A percentile compares a stretch with the other conserved stretches of the same genome.
Conservation (phyloP, 148 eudicot species). For the Camellia japonica region DNA sequence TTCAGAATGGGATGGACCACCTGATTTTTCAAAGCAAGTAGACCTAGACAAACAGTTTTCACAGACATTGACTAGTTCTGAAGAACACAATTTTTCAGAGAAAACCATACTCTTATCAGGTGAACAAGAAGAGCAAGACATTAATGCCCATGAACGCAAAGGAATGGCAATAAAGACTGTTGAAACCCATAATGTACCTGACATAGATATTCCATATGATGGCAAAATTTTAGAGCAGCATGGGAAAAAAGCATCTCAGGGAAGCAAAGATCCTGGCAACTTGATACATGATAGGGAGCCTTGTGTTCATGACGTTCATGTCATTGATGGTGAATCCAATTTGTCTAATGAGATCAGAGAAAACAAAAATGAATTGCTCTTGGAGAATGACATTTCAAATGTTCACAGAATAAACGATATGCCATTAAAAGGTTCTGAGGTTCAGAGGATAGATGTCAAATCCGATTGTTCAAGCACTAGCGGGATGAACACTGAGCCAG, state of each 20-base stretch:
- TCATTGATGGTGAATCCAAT: slow-evolving; percentile 32
- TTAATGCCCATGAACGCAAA: slow-evolving; percentile 15
- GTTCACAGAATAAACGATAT: slow-evolving; percentile 14
- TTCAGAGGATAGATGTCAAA: slow-evolving; percentile 5
- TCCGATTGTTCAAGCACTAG: slow-evolving; percentile 20
- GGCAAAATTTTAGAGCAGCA: slow-evolving; percentile 16
- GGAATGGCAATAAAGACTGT: slow-evolving; percentile 14
- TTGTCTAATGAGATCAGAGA: slow-evolving; percentile 19
- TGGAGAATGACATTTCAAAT: slow-evolving; percentile 17
- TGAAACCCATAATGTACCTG: slow-evolving; percentile 19
- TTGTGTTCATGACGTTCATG: slow-evolving; percentile 71
- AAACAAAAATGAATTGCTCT: slow-evolving; percentile 13
- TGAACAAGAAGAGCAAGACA: slow-evolving; percentile 19
- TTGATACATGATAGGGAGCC: slow-evolving; percentile 25
- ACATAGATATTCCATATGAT: slow-evolving; percentile 19
- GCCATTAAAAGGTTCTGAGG: slow-evolving; percentile 26
- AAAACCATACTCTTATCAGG: slow-evolving; percentile 19
- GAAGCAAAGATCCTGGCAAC: not conserved
- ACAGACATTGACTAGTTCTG: slow-evolving; percentile 14
- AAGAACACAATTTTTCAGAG: slow-evolving; percentile 21
- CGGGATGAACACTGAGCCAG: slow-evolving; percentile 18
- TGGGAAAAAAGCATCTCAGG: slow-evolving; percentile 11
- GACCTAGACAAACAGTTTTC: slow-evolving; percentile 6
- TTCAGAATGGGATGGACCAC: slow-evolving; percentile 21
- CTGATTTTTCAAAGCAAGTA: slow-evolving; percentile 15